phyloP scores from a whole-genome alignment of 257 asterid species.

The Scutellaria barbata region DNA sequence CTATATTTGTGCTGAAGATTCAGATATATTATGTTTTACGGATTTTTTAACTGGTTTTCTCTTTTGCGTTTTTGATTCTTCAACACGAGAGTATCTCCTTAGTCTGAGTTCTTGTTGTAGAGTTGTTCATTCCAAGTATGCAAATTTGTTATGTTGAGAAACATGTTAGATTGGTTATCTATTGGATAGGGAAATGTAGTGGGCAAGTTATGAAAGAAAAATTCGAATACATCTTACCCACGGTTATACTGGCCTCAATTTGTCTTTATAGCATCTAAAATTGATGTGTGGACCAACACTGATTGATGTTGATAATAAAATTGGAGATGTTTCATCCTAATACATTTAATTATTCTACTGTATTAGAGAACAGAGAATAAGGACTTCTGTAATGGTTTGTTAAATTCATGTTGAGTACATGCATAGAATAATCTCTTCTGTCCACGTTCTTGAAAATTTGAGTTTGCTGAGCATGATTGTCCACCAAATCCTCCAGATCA shows the following conservation, averaged over 20 bases:
- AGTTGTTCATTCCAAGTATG: slow-evolving; percentile 5
- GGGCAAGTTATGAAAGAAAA: neutral
- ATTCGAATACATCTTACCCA: slow-evolving; percentile 2
- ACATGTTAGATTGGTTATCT: neutral
- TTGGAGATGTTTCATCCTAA: neutral
- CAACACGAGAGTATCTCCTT: neutral
- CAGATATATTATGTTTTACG: slow-evolving; percentile 9
- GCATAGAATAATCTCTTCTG: neutral
- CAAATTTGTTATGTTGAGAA: slow-evolving; percentile 3
- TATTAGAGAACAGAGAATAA: neutral
- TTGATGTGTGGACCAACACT: neutral
- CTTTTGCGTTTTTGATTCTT: slow-evolving; percentile 4
- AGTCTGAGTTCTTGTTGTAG: slow-evolving; percentile 9
- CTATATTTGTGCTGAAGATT: slow-evolving; percentile 15
- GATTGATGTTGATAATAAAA: slow-evolving; percentile 17
- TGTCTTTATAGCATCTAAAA: neutral
- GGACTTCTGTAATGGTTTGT: neutral
- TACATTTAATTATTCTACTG: neutral
- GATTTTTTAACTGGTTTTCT: slow-evolving; percentile 18
- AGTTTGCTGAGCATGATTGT: neutral
- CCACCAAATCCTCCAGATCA: neutral
- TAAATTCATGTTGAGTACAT: neutral
- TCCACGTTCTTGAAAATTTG: neutral
- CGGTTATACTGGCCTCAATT: slow-evolving; percentile 1
- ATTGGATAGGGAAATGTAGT: slow-evolving; percentile 13